Conservation (phyloP, 2,329 filamentous ascomycete species). For the Gaeumannomyces tritici region DNA sequence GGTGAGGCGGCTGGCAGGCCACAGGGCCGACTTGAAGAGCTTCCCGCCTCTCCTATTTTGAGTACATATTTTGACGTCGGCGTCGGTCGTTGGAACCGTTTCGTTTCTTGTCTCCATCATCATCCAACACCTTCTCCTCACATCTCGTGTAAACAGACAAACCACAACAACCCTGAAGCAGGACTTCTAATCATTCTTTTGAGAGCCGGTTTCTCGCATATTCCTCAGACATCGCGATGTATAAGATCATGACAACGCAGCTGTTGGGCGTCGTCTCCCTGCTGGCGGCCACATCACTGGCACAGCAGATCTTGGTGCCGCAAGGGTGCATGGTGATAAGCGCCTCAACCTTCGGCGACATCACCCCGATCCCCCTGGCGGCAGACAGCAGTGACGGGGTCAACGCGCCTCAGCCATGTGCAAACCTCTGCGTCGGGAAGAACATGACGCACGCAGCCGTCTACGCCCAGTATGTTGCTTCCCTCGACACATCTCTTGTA, state of each 20-base stretch:
- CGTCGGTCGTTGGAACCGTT: not conserved
- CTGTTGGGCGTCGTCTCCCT: not conserved
- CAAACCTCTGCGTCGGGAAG: not conserved
- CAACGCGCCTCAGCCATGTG: not conserved
- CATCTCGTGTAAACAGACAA: not conserved
- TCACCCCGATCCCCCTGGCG: not conserved
- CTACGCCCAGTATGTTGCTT: constrained; percentile 34
- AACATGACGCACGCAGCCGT: not conserved
- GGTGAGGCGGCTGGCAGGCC: not conserved
- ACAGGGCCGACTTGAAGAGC: not conserved
- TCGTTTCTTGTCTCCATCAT: not conserved
- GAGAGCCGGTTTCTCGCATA: too few species aligned
- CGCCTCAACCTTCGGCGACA: not conserved
- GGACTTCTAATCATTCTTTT: too few species aligned
- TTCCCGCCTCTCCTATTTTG: not conserved
- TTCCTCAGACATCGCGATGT: not conserved
- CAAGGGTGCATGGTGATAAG: not conserved
- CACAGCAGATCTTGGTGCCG: not conserved
- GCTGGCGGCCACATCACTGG: not conserved
- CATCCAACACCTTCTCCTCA: not conserved
- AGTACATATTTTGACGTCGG: not conserved
- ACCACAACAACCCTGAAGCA: not conserved
- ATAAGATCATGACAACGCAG: not conserved
- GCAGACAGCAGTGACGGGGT: not conserved
- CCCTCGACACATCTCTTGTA: not conserved